phyloP scores from a whole-genome alignment of 2,329 filamentous ascomycete genomes.

The Lecanicillium sp. region DNA sequence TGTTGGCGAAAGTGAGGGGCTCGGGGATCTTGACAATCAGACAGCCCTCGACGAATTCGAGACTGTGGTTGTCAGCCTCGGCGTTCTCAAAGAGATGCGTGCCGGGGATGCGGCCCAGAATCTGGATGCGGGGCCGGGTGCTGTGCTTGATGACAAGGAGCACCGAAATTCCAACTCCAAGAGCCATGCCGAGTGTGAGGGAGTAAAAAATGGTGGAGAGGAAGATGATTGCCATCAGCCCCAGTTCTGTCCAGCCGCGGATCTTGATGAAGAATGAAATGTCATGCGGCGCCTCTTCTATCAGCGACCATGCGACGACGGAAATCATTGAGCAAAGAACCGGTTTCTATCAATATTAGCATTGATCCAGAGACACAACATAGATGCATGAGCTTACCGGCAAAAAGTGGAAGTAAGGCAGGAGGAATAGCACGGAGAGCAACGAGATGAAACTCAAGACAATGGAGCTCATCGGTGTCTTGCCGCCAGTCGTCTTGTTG shows the following conservation, averaged over 20 bases:
- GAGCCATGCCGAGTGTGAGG: conserved; percentile 84
- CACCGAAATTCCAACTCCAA: conserved; percentile 86
- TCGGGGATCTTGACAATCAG: conserved; percentile 97
- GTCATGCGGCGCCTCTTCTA: conserved; percentile 93
- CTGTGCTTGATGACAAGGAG: conserved; percentile 85
- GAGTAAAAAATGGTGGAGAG: conserved; percentile 92
- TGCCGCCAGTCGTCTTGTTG: conserved; percentile 85
- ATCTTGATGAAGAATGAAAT: conserved; percentile 84
- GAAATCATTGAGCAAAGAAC: conserved; percentile 91
- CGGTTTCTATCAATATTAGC: conserved; percentile 59
- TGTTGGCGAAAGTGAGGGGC: conserved; percentile 94
- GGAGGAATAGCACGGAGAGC: conserved; percentile 70
- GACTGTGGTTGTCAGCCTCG: conserved; percentile 60
- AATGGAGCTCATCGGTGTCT: conserved; percentile 89
- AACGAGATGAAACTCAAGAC: conserved; percentile 79
- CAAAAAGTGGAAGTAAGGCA: conserved; percentile 91
- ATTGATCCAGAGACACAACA: neutral
- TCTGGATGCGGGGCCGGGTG: conserved; percentile 91
- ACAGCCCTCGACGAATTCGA: conserved; percentile 88
- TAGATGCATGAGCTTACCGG: conserved; percentile 62
- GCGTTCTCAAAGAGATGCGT: conserved; percentile 84
- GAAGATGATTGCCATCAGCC: conserved; percentile 86
- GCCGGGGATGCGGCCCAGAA: conserved; percentile 80
- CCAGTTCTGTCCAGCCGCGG: conserved; percentile 77
- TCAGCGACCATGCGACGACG: conserved; percentile 87